A percentile compares a stretch with the other conserved stretches of the same genome.
phyloP scores from a whole-genome alignment of 192 early-diverging fungal species.

The Backusella luteola region DNA sequence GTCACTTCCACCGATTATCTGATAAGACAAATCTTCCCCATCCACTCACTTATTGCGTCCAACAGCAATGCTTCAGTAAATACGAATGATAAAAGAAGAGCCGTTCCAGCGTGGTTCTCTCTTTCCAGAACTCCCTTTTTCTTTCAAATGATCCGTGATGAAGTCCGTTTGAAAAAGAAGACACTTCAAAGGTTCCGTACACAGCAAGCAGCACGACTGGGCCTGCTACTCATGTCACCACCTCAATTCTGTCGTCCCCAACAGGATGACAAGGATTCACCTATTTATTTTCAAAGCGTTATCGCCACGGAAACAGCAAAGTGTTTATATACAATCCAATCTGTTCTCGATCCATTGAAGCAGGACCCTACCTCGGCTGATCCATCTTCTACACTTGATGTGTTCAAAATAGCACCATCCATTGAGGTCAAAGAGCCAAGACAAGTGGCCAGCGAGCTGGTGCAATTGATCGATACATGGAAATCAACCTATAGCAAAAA shows the following conservation, averaged over 20 bases:
- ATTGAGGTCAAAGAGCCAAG: not conserved
- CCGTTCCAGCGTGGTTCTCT: conserved; percentile 34
- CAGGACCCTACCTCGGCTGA: conserved; percentile 13
- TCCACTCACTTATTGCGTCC: conserved; percentile 26
- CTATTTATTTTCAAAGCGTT: not conserved
- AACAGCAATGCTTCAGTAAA: not conserved
- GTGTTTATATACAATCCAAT: conserved; percentile 23
- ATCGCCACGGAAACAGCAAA: conserved; percentile 4
- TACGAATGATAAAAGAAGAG: not conserved
- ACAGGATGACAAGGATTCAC: not conserved
- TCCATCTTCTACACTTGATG: not conserved
- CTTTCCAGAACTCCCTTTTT: conserved; percentile 32
- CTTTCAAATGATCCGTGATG: conserved; percentile 54
- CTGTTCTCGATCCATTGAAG: conserved; percentile 7
- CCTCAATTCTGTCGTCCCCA: conserved; percentile 27
- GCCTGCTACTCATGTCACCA: conserved; percentile 54
- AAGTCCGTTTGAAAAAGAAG: conserved; percentile 53
- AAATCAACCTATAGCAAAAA: conserved; percentile 37
- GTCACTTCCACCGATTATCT: conserved; percentile 1
- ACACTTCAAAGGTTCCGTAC: conserved; percentile 48
- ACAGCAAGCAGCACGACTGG: conserved; percentile 61
- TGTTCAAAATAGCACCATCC: not conserved
- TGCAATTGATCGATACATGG: conserved; percentile 26
- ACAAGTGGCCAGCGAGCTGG: not conserved
- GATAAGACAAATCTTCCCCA: conserved; percentile 11